Base-by-base conservation (phyloP, 768 basidiomycete species). In the Steccherinum ochraceum region DNA sequence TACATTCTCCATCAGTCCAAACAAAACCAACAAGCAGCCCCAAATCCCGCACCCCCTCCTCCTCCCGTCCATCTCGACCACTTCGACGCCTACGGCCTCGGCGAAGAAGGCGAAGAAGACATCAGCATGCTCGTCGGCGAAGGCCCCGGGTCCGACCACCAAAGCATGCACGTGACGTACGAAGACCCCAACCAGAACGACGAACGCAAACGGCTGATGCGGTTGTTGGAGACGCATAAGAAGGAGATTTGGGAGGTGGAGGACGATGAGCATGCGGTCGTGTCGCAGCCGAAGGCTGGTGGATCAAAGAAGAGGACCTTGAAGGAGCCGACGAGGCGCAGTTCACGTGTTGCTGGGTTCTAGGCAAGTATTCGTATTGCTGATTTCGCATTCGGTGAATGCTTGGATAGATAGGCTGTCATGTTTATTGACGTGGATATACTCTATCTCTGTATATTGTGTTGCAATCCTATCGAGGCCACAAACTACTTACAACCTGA, bases 131-230 rank as follows among this genome's bases (percentile, higher is more conserved):
- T 52, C 12, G 56, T 19, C 19, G 52, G 24, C 21, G 50, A 49
- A 4, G 23, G 43, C 1, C 24, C 27, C 16, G 46, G 24, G 12
- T 59, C 58, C 47, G 61, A 59, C 13, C 73, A 76, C n/a, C 72
- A 74, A 55, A 75, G 75, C 56, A 67, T 80, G 63, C 71, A 76
- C 4, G 83, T 88, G 7, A 72, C 70, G 51, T 89, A 87, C 55
- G 83, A 84, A 60, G 85, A 88, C 64, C 83, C 84, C 1, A 76
- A 66, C 19, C 80, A 86, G 67, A 64, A 68, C 39, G 78, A 76
- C 45, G 83, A 84, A 64, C 77, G 76, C 64, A 68, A 72, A 53
- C 70, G 76, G 61, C 59, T 87, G 56, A 73, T 84, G 76, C 72
- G 65, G 49, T 63, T 88, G 58, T 59, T 86, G 42, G 68, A 58